Percentiles rank a stretch among this genome's conserved stretches.
phyloP scores from a whole-genome alignment of 768 basidiomycete species.

The Psilocybe subaeruginosa region DNA sequence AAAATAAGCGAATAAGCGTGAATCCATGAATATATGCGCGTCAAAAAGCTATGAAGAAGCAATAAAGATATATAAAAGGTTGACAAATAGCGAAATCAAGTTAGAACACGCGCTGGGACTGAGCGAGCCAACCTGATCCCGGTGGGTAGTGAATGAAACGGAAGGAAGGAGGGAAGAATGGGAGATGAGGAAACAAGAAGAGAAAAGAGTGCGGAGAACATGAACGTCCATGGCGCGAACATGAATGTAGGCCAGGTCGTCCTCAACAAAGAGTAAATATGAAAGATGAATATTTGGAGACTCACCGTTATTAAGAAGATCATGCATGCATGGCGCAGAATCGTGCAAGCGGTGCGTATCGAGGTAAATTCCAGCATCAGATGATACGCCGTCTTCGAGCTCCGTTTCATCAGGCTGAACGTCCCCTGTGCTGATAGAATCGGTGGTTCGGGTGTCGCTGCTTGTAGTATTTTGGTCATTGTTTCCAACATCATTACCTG shows the following conservation, averaged over 20 bases:
- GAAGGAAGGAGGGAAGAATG: background rate
- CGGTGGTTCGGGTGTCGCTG: conserved; percentile 5
- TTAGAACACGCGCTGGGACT: background rate
- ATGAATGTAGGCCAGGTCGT: conserved; percentile 15
- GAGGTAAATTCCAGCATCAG: conserved; percentile 38
- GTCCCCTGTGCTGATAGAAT: background rate
- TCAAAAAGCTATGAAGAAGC: conserved; percentile 12
- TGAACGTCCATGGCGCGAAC: background rate
- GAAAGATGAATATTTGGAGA: conserved; percentile 10
- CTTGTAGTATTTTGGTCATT: background rate
- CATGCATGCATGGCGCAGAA: conserved; percentile 28
- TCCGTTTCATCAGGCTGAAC: conserved; percentile 8
- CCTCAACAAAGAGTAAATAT: conserved; percentile 15
- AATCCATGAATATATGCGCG: conserved; percentile 28
- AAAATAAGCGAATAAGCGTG: conserved; percentile 18
- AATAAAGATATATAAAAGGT: conserved; percentile 14
- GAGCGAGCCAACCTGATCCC: background rate
- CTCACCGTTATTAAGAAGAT: conserved; percentile 20
- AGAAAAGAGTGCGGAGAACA: background rate
- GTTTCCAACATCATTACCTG: conserved; percentile 1
- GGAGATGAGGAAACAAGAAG: background rate
- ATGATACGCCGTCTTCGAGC: conserved; percentile 18
- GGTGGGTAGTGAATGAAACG: conserved; percentile 1
- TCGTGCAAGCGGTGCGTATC: conserved; percentile 34
- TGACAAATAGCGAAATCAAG: background rate